Conservation (phyloP, 2,329 filamentous ascomycete genomes). For the Botrytis porri region DNA sequence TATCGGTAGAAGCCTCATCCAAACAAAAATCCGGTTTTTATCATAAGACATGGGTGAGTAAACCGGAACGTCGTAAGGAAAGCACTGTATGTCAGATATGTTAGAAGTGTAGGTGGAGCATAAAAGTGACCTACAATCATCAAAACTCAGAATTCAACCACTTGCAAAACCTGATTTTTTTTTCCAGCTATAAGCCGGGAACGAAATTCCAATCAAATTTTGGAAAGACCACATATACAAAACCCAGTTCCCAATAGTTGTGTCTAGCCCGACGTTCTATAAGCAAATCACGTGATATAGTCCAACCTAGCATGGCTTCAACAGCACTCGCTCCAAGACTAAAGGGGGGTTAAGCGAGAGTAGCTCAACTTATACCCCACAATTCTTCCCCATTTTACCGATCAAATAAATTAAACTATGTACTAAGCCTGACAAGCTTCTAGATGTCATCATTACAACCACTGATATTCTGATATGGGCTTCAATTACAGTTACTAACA, state of each 20-base stretch:
- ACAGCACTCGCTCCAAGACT: not conserved
- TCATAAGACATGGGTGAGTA: not conserved
- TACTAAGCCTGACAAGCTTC: not conserved
- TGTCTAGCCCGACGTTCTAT: too few species aligned
- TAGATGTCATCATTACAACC: not conserved
- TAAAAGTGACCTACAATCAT: not conserved
- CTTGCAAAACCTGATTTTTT: not conserved
- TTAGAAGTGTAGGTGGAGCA: not conserved
- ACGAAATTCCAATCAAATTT: not conserved
- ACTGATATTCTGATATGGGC: not conserved
- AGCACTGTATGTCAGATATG: not conserved
- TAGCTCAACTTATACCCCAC: not conserved
- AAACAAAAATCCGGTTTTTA: accelerated
- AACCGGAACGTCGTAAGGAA: not conserved
- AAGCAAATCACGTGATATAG: not conserved
- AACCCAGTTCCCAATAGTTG: accelerated
- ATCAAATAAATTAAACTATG: not conserved
- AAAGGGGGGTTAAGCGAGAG: not conserved
- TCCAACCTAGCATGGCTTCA: not conserved
- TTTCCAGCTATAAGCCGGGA: not conserved
- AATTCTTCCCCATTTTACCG: not conserved
- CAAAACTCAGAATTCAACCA: not conserved
- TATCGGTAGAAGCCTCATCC: not conserved
- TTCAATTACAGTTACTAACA: not conserved
- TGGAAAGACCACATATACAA: not conserved